Percentiles rank a stretch among this genome's conserved stretches.
Evolutionary conservation across 2,329 filamentous ascomycete species (phyloP).

Genomic region (Proliferodiscus dingleyae): DNA sequence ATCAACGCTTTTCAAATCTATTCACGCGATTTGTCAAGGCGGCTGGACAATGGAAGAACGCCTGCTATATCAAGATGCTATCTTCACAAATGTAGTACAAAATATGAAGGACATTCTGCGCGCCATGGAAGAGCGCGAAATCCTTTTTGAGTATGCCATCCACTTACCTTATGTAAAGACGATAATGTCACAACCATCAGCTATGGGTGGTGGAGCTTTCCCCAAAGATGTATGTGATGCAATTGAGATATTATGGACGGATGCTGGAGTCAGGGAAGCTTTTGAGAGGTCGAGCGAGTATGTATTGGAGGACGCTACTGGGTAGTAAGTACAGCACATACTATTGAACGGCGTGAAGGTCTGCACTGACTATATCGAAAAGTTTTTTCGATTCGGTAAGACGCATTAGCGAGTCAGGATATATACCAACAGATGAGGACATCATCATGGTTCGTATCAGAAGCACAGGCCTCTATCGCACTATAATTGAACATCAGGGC

Average conservation of each 20-base stretch:
- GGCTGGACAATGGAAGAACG: slow-evolving; percentile 39
- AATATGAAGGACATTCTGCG: slow-evolving; percentile 66
- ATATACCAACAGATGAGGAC: slow-evolving; percentile 93
- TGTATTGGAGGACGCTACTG: slow-evolving; percentile 91
- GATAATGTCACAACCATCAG: not conserved
- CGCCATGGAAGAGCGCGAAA: slow-evolving; percentile 65
- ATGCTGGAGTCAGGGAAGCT: slow-evolving; percentile 87
- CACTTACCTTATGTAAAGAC: not conserved
- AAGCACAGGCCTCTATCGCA: slow-evolving; percentile 96
- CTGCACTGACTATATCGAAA: not conserved
- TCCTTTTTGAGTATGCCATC: too few species aligned
- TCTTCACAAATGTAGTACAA: slow-evolving; percentile 66
- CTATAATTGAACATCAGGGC: slow-evolving; percentile 88
- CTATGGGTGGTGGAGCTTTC: slow-evolving; percentile 48
- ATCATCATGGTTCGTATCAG: slow-evolving; percentile 94
- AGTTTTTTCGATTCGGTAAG: slow-evolving; percentile 88
- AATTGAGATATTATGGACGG: slow-evolving; percentile 89
- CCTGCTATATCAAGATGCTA: slow-evolving; percentile 66
- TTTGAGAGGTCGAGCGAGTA: slow-evolving; percentile 96
- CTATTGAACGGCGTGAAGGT: too few species aligned
- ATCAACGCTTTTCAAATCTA: slow-evolving; percentile 4
- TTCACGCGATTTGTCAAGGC: not conserved
- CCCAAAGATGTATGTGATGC: slow-evolving; percentile 92
- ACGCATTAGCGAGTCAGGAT: slow-evolving; percentile 84
- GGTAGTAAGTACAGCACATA: slow-evolving; percentile 55